Base-by-base conservation (phyloP, 192 early-diverging fungal genomes). In the Backusella tarrabulga region DNA sequence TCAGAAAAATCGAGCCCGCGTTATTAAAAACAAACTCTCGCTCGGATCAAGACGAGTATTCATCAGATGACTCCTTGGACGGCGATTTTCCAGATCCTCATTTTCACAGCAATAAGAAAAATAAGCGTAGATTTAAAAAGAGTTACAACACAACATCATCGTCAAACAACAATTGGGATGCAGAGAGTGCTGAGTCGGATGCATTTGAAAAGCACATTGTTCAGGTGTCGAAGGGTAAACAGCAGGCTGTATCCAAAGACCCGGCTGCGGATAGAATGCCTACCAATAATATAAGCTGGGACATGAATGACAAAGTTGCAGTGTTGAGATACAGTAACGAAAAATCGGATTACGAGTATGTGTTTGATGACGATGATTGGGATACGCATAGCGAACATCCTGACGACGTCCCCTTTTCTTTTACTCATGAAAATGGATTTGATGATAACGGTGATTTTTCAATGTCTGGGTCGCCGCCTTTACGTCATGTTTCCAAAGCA, bases 1-100 rank as follows among this genome's bases (percentile, higher is more conserved):
- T 75, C 4, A 68, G 44, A n/a, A 75, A 68, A 40, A 75, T 75
- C 32, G 74, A 63, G 46, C 74, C 74, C 2, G 40, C 74, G 0
- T 23, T 63, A 15, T 41, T 75, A 34, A 75, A 75, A 32, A 67
- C 56, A 38, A 72, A 44, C 29, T 68, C 74, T 12, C 36, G 38
- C 1, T 75, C 74, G 7, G 74, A 75, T 6, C 14, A 46, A 34
- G 74, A 75, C 9, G 66, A 36, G 1, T 19, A n/a, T 66, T 75
- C 56, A 26, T 42, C 73, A 21, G 52, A 26, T 67, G 36, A 68
- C 17, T 63, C 56, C 9, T 29, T 35, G n/a, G 56, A 41, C 1
- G 29, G 29, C 19, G 56, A 67, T 19, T 17, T 36, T 2, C 21
- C 14, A 17, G 17, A 12, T 67, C 35, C 38, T 12, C 17, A 42